Evolutionary conservation across 2,329 filamentous ascomycete genomes (phyloP).

Genomic region (Penicillium sumatraense): DNA sequence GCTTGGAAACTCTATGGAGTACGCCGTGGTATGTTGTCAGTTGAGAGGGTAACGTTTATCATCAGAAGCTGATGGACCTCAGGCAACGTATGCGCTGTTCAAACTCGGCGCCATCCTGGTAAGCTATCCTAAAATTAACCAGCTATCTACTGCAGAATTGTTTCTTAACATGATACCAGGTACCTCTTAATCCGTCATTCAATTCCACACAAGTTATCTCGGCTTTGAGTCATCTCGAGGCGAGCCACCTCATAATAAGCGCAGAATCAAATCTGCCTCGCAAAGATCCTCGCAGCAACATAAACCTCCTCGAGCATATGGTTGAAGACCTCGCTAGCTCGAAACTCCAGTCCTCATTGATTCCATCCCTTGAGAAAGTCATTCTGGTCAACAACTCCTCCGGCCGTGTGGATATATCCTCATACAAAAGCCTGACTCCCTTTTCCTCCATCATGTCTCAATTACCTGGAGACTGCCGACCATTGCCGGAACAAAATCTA

Average conservation of each 20-base stretch:
- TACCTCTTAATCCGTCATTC: conserved; percentile 92
- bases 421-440: conserved; percentile 49
- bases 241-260: conserved; percentile 78
- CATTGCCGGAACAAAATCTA: conserved; percentile 51
- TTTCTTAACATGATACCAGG: conserved; percentile 44
- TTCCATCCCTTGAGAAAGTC: conserved; percentile 73
- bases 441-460: conserved; percentile 53
- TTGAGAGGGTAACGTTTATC: neutral
- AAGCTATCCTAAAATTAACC: conserved; percentile 17
- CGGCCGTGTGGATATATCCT: conserved; percentile 55
- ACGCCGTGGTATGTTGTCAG: conserved; percentile 65
- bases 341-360: conserved; percentile 57
- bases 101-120: conserved; percentile 92
- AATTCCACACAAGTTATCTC: conserved; percentile 77
- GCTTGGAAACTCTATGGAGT: conserved; percentile 83
- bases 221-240: conserved; percentile 75
- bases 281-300: conserved; percentile 64
- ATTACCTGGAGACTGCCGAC: conserved; percentile 44
- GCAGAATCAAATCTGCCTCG: conserved; percentile 81
- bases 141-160: neutral
- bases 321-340: conserved; percentile 52
- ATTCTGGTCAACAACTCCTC: conserved; percentile 79
- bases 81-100: conserved; percentile 80
- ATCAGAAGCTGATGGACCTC: conserved; percentile 15
- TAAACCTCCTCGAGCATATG: conserved; percentile 60